These are phyloP conservation scores for Annulohypoxylon nitens DNA, from an alignment of 495 filamentous ascomycete genomes.

Conservation along the genomic window DNA sequence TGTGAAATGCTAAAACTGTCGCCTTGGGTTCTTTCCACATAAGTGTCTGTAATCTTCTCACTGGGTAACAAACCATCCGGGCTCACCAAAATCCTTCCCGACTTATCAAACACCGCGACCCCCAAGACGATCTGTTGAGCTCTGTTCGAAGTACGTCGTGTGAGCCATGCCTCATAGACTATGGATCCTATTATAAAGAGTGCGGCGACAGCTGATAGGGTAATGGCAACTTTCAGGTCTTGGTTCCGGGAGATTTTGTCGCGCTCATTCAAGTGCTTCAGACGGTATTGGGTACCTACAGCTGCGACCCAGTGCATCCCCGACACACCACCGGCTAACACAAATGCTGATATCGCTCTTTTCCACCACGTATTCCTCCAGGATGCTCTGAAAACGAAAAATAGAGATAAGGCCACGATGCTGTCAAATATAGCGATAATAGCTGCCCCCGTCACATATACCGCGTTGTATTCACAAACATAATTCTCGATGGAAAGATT, in stretches of 20 bases:
- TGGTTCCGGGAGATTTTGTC: constrained; percentile 63
- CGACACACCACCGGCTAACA: constrained; percentile 80
- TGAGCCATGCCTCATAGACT: constrained; percentile 67
- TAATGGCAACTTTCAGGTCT: constrained; percentile 72
- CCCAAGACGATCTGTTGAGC: constrained; percentile 85
- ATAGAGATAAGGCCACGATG: constrained; percentile 74
- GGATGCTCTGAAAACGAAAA: constrained; percentile 79
- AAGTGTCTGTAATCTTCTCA: constrained; percentile 82
- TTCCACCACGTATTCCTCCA: constrained; percentile 88
- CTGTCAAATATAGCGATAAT: constrained; percentile 79
- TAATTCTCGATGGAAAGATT: constrained; percentile 88
- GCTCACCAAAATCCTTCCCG: constrained; percentile 82
- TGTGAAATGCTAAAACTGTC: constrained; percentile 83
- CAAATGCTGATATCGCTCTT: constrained; percentile 70
- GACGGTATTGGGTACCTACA: constrained; percentile 75
- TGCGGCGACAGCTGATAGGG: constrained; percentile 72
- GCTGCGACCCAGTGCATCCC: constrained; percentile 92
- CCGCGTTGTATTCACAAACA: constrained; percentile 65
- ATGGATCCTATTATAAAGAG: constrained; percentile 63
- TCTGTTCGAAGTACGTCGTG: constrained; percentile 68
- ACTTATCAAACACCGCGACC: constrained; percentile 78
- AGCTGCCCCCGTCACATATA: constrained; percentile 75
- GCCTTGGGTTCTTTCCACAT: constrained; percentile 78
- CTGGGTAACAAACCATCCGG: constrained; percentile 84
- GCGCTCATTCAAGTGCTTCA: constrained; percentile 55